Base-by-base conservation (phyloP, 495 filamentous ascomycete genomes). In the Pseudotulostoma volvatum region DNA sequence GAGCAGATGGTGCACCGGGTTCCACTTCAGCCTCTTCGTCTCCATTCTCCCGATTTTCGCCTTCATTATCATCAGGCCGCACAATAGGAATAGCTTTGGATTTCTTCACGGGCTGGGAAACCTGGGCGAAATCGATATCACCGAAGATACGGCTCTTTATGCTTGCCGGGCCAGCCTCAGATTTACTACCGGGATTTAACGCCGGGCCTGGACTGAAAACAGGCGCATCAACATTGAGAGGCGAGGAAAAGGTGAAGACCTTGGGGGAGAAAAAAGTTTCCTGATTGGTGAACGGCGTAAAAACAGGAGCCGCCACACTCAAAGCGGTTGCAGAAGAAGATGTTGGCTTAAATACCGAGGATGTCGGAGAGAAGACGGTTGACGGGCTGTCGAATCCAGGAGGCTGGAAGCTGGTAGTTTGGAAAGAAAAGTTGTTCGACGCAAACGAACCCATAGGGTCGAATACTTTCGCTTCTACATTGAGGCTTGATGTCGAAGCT, bases 391-490 rank as follows among this genome's bases (percentile, higher is more conserved):
- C 51, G 37, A 51, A 36, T 11, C 54, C 53, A 18, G 53, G 47
- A 33, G 71, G 68, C 45, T 77, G 70, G 54, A 77, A 73, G 3
- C 58, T 61, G 42, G 60, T 71, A 35, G 60, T 59, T 28, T 63
- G 61, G 41, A 79, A 81, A 7, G 65, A 49, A 23, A 67, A 62
- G 31, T 67, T 61, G n/a, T 66, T 63, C 1, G 83, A 71, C 28
- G 63, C 66, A 52, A 81, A 81, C 1, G 70, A 54, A 38, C 57
- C 74, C 13, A 58, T 61, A 3, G 83, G 82, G 41, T 90, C 83
- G 55, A 95, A 95, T 48, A 87, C 84, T 36, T 81, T 79, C 0
- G 90, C 88, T 39, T 74, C 76, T 30, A 86, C 83, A 44, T 97
- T 95, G 34, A 94, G 63, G 41, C 75, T 83, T 0, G 84, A 86